phyloP scores from a whole-genome alignment of 2,329 filamentous ascomycete genomes.

The Plenodomus tracheiphilus region DNA sequence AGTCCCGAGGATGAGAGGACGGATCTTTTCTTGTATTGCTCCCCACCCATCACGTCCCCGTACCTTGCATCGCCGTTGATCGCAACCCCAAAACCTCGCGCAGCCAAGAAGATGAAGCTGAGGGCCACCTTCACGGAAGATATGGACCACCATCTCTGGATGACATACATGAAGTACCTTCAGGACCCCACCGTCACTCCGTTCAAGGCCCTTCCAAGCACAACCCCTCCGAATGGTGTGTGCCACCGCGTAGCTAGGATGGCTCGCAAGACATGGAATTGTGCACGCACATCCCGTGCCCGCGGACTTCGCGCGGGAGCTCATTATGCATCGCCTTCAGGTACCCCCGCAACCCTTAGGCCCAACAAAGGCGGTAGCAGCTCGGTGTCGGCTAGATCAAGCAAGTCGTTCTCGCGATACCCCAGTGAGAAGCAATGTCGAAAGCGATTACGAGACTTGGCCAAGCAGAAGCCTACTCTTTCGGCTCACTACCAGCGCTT shows the following conservation, averaged over 20 bases:
- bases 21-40: constrained; percentile 58
- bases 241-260: constrained; percentile 65
- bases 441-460: constrained; percentile 61
- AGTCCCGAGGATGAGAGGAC: constrained; percentile 62
- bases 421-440: constrained; percentile 63
- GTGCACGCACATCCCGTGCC: constrained; percentile 43
- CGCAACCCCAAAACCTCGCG: constrained; percentile 27
- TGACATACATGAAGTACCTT: constrained; percentile 67
- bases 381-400: constrained; percentile 49
- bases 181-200: constrained; percentile 68
- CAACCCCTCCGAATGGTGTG: constrained; percentile 65
- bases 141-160: constrained; percentile 69
- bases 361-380: constrained; percentile 50
- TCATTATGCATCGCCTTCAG: constrained; percentile 30
- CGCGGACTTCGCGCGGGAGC: constrained; percentile 19
- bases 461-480: constrained; percentile 64
- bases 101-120: constrained; percentile 49
- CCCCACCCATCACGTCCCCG: constrained; percentile 32
- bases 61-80: constrained; percentile 39
- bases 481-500: constrained; percentile 67
- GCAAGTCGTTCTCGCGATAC: constrained; percentile 52
- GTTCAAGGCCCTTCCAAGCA: constrained; percentile 68
- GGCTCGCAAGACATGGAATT: constrained; percentile 64
- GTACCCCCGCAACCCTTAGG: constrained; percentile 50
- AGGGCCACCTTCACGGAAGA: constrained; percentile 60